phyloP scores from a whole-genome alignment of 441 rosid genomes.

The Eutrema salsugineum region DNA sequence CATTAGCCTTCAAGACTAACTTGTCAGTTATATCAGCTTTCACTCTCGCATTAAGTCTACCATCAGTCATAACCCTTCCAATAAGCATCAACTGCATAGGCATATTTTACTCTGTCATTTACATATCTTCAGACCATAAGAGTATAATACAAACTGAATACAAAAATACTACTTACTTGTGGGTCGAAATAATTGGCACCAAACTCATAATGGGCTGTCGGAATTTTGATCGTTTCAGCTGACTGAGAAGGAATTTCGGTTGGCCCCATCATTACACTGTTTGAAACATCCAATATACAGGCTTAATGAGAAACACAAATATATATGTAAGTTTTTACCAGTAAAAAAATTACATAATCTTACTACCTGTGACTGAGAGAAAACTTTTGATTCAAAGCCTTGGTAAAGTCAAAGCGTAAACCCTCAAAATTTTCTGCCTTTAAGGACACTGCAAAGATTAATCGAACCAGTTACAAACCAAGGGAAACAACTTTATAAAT shows the following conservation, averaged over 20 bases:
- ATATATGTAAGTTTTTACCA: not conserved
- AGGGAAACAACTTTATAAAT: not conserved
- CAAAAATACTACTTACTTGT: slow-evolving; percentile 51
- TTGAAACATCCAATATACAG: slow-evolving; percentile 3
- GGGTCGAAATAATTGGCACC: slow-evolving; percentile 89
- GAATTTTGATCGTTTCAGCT: slow-evolving; percentile 75
- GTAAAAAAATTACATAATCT: not conserved
- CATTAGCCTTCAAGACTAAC: slow-evolving; percentile 72
- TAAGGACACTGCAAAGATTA: slow-evolving; percentile 72
- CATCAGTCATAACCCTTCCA: slow-evolving; percentile 90
- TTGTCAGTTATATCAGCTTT: slow-evolving; percentile 82
- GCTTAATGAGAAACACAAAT: not conserved
- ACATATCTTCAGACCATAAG: not conserved
- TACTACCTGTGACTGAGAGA: slow-evolving; percentile 80
- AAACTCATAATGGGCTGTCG: slow-evolving; percentile 88
- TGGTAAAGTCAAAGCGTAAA: slow-evolving; percentile 92
- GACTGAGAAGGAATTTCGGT: slow-evolving; percentile 88
- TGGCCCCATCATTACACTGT: slow-evolving; percentile 89
- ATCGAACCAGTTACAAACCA: slow-evolving; percentile 11
- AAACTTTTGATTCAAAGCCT: slow-evolving; percentile 81
- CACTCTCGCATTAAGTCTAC: slow-evolving; percentile 85
- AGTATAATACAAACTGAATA: not conserved
- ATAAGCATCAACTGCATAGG: slow-evolving; percentile 71
- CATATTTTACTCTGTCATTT: not conserved
- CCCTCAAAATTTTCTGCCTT: slow-evolving; percentile 95